Percentiles rank a stretch among this genome's conserved stretches.
These are phyloP conservation scores for bread wheat (Triticum aestivum) DNA, from an alignment of 176 grass and related monocot genomes.

Conservation along the genomic window IWGSC_CS_RefSeq_v2.1 NC_057797.1:475673370-475673869, in stretches of 20 bases:
- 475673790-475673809: slow-evolving; percentile 51
- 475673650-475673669: background rate
- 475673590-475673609: background rate
- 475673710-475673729: background rate
- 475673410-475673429: background rate
- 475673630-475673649: slow-evolving; percentile 29
- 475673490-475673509: slow-evolving; percentile 29
- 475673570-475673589: background rate
- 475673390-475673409: too few relatives aligned
- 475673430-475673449: background rate
- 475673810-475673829: slow-evolving; percentile 64
- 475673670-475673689: slow-evolving; percentile 34
- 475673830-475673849: slow-evolving; percentile 56
- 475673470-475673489: slow-evolving; percentile 3
- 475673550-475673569: slow-evolving; percentile 3
- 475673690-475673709: slow-evolving; percentile 13
- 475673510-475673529: background rate
- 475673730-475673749: slow-evolving; percentile 42
- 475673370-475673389: background rate
- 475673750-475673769: slow-evolving; percentile 67
- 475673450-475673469: slow-evolving; percentile 39
- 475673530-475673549: background rate
- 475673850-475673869: background rate
- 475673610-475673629: slow-evolving; percentile 53
- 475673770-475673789: slow-evolving; percentile 61